Evolutionary conservation across 2,329 filamentous ascomycete genomes (phyloP), one percentile per base, ranked within the genome.

Genomic region (Sporothrix variecibatus): DNA sequence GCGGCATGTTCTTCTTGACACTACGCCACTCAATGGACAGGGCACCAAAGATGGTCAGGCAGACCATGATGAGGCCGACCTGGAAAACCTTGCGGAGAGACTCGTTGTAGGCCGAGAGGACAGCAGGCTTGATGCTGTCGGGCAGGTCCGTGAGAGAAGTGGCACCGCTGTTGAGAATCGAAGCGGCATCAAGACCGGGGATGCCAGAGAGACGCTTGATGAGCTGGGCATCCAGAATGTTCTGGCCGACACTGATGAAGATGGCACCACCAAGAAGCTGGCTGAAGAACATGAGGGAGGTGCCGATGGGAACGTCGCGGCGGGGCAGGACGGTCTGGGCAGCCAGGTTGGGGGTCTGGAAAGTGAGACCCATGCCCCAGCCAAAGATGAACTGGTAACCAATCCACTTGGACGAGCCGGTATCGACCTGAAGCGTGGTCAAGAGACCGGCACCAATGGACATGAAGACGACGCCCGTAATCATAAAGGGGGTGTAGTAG

Each of bases 51-150:
- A 92, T 83, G 4, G 85, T 86, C 9, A 91, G 73, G 8, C 83
- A 83, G 0, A 86, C 84, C 78, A 90, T 82, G 1, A 87, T 86
- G 8, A 91, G 82, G 1, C 85, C 86, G 9, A 93, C 87, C 75
- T 88, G 87, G 79, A 92, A 93, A 0, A 87, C 86, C 74, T 86
- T 82, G 1, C 85, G 85, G 51, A 94, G 80, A 0, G 90, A 85
- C 31, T 83, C 80, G 78, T 93, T 93, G 82, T 94, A 94, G 0
- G 86, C 89, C 0, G 17, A 1, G 17, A 74, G 71, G 56, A 78
- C 78, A 0, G 72, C 51, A 0, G 67, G 69, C 51, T 72, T 75
- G 51, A 78, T 70, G 40, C 73, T 64, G 5, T 73, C 78, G 28
- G 79, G 78, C 17, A 81, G 77, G 12, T 78, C 23, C 8, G 76